These are phyloP conservation scores for Chenopodium berlandieri DNA, from an alignment of 148 eudicot species.

Conservation along the genomic window DNA sequence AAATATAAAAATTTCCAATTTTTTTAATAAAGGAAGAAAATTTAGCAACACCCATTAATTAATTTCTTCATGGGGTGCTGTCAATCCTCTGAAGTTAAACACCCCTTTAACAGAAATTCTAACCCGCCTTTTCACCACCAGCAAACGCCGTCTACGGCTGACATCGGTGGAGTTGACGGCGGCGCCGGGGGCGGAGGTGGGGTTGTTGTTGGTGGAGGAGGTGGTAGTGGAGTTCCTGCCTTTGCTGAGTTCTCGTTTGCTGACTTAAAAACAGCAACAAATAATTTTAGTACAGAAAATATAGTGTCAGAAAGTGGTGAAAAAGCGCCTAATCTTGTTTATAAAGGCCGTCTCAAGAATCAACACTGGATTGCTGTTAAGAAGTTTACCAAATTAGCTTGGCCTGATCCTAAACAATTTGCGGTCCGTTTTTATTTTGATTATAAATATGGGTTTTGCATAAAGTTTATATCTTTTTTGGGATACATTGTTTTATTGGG, in stretches of 20 bases:
- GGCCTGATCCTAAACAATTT: conserved; percentile 90
- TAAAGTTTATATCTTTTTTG: conserved; percentile 9
- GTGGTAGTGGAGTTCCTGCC: conserved; percentile 33
- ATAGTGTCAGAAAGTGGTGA: conserved; percentile 84
- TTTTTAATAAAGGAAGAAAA: too few relatives aligned
- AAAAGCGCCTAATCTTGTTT: conserved; percentile 69
- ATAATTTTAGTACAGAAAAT: conserved; percentile 55
- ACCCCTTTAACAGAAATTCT: conserved; percentile 17
- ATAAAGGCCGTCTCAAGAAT: conserved; percentile 61
- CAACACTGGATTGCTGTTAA: conserved; percentile 80
- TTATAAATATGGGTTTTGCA: background rate
- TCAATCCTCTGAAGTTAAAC: conserved; percentile 42
- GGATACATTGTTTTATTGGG: background rate
- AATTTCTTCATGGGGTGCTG: conserved; percentile 53
- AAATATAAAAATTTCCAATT: background rate
- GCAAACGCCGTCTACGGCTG: conserved; percentile 22
- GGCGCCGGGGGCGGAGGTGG: conserved; percentile 8
- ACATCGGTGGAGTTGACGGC: background rate
- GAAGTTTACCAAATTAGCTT: conserved; percentile 70
- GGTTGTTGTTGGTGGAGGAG: background rate
- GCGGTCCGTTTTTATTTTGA: conserved; percentile 32
- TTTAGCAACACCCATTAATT: background rate
- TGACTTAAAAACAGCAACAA: conserved; percentile 74
- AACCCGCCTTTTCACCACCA: conserved; percentile 20
- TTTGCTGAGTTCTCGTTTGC: conserved; percentile 57